Evolutionary conservation across 2,329 filamentous ascomycete species (phyloP), one percentile per base, ranked within the genome.

Genomic region (Penicillium occitanis): DNA sequence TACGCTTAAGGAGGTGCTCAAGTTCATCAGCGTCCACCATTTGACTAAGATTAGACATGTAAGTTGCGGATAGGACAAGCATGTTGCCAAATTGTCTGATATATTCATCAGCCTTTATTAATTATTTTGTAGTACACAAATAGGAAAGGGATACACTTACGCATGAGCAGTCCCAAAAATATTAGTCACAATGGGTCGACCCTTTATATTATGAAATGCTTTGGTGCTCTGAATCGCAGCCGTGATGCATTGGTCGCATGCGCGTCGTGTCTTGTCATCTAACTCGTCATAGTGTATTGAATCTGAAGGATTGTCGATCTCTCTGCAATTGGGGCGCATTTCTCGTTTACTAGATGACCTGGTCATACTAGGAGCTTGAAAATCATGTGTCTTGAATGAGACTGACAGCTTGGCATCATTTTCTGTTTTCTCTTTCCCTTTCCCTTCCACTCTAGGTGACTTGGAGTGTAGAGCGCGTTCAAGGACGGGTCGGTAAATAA

Each of bases 161-260:
- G 93, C 93, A 83, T 97, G 93, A 68, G 93, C 91, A 19, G 94
- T 98, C 63, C 94, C 93, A 79, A 97, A 96, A 30, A 97, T 89
- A 72, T 97, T 98, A n/a, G 95, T 98, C 64, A 98, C 89, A 61
- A 97, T 90, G 10, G 91, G 87, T 37, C 92, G 87, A 68, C 86
- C 80, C 28, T 76, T 79, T 14, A 86, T 82, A 2, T 84, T 83
- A 75, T 90, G 87, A 74, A 98, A 96, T 0, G 93, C 91, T 64
- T 88, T 86, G 0, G 94, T 98, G 76, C 93, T 97, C 74, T 90
- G 84, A 63, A 97, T 88, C 0, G 96, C 87, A 6, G 92, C 91
- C 53, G 87, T 82, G 65, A 95, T 85, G 67, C 90, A 92, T 42
- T 76, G 83, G 60, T 78, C 77, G 14, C 88, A 89, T 67, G 88